Conservation (phyloP, 2,329 filamentous ascomycete genomes). For the Magnaporthales sp. region DNA sequence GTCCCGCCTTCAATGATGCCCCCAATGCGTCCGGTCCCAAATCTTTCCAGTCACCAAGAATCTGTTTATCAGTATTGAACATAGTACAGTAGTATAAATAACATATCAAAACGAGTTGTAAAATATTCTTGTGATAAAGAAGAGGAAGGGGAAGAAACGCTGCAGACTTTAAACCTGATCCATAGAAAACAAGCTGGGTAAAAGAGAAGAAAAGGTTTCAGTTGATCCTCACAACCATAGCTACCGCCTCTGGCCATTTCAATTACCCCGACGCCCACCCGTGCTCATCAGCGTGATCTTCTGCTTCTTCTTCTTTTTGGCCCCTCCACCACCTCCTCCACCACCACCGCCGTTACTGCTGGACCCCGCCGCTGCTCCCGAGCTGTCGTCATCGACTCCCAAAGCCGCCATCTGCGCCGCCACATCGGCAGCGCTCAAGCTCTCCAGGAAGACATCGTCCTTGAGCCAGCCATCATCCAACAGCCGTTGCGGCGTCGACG, state of each 20-base stretch:
- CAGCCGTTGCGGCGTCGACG: slow-evolving; percentile 20
- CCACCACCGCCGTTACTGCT: slow-evolving; percentile 10
- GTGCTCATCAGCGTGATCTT: slow-evolving; percentile 68
- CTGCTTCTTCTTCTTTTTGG: slow-evolving; percentile 62
- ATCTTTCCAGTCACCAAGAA: neutral
- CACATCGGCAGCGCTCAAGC: slow-evolving; percentile 54
- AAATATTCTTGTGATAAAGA: neutral
- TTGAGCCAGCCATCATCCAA: slow-evolving; percentile 79
- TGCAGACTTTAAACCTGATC: neutral
- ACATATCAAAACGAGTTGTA: neutral
- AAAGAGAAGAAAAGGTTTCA: neutral
- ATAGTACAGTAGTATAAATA: neutral
- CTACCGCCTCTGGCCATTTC: neutral
- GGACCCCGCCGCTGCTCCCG: slow-evolving; percentile 8
- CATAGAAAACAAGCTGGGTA: neutral
- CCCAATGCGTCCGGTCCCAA: neutral
- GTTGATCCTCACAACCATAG: neutral
- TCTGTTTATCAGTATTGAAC: neutral
- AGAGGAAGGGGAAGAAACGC: neutral
- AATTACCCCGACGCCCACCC: slow-evolving; percentile 38
- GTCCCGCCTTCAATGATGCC: neutral
- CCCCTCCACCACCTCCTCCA: slow-evolving; percentile 21
- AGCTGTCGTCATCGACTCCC: slow-evolving; percentile 23
- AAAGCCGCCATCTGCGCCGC: slow-evolving; percentile 50
- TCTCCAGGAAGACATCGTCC: slow-evolving; percentile 68